Base-by-base conservation (phyloP, 345 rosid genomes). In the Capsella bursapastoris region DNA sequence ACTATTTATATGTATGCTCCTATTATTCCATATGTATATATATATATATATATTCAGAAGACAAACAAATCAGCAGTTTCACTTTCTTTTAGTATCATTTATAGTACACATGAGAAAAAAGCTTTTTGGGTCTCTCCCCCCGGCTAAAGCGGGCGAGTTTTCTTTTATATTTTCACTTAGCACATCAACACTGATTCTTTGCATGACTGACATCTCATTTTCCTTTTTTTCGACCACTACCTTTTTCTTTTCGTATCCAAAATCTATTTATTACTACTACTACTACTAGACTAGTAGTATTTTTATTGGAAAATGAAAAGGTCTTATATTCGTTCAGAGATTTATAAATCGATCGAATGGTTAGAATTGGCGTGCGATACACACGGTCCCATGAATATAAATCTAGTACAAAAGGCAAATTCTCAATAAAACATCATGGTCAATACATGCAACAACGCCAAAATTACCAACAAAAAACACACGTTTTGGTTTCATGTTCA, bases 201-300 rank as follows among this genome's bases (percentile, higher is more conserved):
- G 80, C 80, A 77, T 77, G 80, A 37, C 80, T 77, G 80, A 77
- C 80, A 77, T 76, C 71, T 70, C 75, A 70, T 70, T 69, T 53
- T 41, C 55, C 53, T 35, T 66, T 66, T 34, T 22, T 22, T 22
- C 25, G 25, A 22, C 25, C 4, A 32, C 14, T 22, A 34, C 65
- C 65, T 27, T 76, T 61, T 69, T 53, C 25, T 66, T 61, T 53
- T 61, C 8, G 15, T 28, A 31, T 52, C 63, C 6, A 59, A 49
- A 49, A 22, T 22, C 25, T 22, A 32, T 57, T 59, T 43, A 14
- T 43, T 43, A 43, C 11, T 67, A 38, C 40, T 34, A 34, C 37
- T 35, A 13, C 37, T 34, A 34, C 8, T 34, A 22, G 25, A 22
- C 25, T 22, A 22, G 25, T 22, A 22, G 25, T 7, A 41, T 59